Base-by-base conservation (phyloP, 2,329 filamentous ascomycete genomes). In the Cytospora piceicola region DNA sequence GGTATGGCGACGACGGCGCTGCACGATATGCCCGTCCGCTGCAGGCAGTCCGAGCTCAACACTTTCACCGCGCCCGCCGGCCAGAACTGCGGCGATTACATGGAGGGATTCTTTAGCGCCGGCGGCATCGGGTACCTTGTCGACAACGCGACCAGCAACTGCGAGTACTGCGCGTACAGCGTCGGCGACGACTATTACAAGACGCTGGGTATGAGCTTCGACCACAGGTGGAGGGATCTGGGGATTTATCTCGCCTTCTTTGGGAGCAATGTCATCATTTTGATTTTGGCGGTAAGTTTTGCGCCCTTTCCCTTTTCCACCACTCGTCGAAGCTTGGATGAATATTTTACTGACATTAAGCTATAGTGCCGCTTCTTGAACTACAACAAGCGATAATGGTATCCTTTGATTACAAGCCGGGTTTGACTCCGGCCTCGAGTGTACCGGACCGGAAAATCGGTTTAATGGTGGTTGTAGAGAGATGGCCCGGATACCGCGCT, bases 121-220 rank as follows among this genome's bases (percentile, higher is more conserved):
- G 89, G 90, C n/a, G 90, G 89, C 0, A 74, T 85, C 0, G 93
- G 93, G 0, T 96, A 96, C 71, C 75, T 96, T 3, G 81, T 86
- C 46, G 80, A 88, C 71, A 89, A 90, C 70, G 80, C 82, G 1
- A 91, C 90, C 0, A 84, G 79, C 56, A 78, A 82, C 27, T 96
- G 93, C 78, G 80, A 90, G 72, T 96, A 96, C 79, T 97, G 93
- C 73, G 91, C 92, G 0, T 96, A 88, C 79, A 88, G 85, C 68
- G 79, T 91, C 15, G 93, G 93, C 34, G 90, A 96, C 70, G 83
- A 96, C 78, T 96, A 94, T 73, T 96, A 91, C 74, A 74, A 80
- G 61, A 82, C 86, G 0, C 82, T 96, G 22, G 83, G 84, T 2
- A 84, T 96, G 72, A 80, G 78, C 2, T 96, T 89, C 71, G 79